phyloP scores from a whole-genome alignment of 108 stramenopile species.

The Bacterosira constricta region DNA sequence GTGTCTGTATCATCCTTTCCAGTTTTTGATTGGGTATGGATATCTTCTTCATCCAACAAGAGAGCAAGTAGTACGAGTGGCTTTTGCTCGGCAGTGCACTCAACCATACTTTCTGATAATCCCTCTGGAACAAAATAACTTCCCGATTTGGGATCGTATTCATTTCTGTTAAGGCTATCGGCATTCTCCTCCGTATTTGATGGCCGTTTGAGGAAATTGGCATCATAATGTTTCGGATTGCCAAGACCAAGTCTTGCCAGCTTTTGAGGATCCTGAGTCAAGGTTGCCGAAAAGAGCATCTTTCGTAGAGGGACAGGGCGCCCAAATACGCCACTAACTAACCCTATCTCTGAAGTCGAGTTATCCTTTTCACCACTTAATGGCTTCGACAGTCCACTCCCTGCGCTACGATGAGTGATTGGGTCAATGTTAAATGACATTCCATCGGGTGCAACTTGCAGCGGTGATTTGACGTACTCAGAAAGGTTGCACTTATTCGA shows the following conservation, averaged over 20 bases:
- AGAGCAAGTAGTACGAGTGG: constrained; percentile 89
- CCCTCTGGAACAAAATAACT: constrained; percentile 54
- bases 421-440: constrained; percentile 42
- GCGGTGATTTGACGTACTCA: constrained; percentile 44
- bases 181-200: constrained; percentile 19
- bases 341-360: constrained; percentile 1
- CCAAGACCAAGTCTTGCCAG: constrained; percentile 82
- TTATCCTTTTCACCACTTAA: constrained; percentile 5
- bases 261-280: constrained; percentile 96
- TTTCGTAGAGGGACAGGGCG: constrained; percentile 36
- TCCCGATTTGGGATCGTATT: constrained; percentile 18
- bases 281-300: constrained; percentile 91
- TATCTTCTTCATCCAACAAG: constrained; percentile 66
- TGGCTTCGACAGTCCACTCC: constrained; percentile 28
- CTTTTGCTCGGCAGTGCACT: constrained; percentile 67
- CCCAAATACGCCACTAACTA: constrained; percentile 22
- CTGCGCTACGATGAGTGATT: constrained; percentile 52
- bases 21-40: neutral
- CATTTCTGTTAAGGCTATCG: too few species aligned
- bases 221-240: constrained; percentile 90
- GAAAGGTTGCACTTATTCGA: constrained; percentile 26
- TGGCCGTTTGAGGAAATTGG: constrained; percentile 59
- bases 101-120: constrained; percentile 51
- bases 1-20: constrained; percentile 1
- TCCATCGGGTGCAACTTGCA: constrained; percentile 38